These are phyloP conservation scores for Pyrenophora teres DNA, from an alignment of 2,329 filamentous ascomycete genomes.

Conservation along the genomic window DNA sequence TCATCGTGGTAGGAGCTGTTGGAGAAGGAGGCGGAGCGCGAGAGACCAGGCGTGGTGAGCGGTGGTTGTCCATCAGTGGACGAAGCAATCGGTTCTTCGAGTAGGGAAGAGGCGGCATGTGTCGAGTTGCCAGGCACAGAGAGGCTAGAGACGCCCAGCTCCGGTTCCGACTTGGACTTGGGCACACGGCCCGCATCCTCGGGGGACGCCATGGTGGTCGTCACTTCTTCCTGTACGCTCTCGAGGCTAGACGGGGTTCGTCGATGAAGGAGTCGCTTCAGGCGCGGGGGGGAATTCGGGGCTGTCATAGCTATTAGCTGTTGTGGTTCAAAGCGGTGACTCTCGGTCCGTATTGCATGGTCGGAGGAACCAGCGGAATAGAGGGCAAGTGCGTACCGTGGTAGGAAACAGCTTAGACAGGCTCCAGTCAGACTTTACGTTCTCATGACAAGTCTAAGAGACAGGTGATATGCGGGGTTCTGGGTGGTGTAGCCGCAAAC, in stretches of 20 bases:
- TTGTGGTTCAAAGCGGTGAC: constrained; percentile 6
- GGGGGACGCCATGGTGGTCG: constrained; percentile 37
- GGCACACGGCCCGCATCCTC: constrained; percentile 17
- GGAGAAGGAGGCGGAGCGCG: constrained; percentile 81
- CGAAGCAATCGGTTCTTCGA: constrained; percentile 53
- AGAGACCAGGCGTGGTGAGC: constrained; percentile 61
- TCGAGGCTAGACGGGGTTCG: constrained; percentile 37
- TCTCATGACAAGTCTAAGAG: constrained; percentile 31
- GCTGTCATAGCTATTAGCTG: constrained; percentile 39
- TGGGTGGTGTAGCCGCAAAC: constrained; percentile 2
- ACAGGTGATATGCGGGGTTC: constrained; percentile 19
- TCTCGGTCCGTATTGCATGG: constrained; percentile 10
- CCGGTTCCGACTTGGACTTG: constrained; percentile 39
- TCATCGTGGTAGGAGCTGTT: constrained; percentile 83
- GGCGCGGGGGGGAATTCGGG: constrained; percentile 35
- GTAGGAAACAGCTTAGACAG: constrained; percentile 12
- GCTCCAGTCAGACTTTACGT: constrained; percentile 22
- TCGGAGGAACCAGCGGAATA: constrained; percentile 3
- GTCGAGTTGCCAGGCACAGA: constrained; percentile 35
- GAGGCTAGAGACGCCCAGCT: constrained; percentile 34
- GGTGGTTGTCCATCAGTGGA: constrained; percentile 49
- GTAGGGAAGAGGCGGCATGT: constrained; percentile 32
- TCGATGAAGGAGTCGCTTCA: constrained; percentile 34
- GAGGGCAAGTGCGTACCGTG: constrained; percentile 28
- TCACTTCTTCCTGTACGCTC: constrained; percentile 36